phyloP scores from a whole-genome alignment of 164 flowering plant species.

The Litsea cubeba region DNA sequence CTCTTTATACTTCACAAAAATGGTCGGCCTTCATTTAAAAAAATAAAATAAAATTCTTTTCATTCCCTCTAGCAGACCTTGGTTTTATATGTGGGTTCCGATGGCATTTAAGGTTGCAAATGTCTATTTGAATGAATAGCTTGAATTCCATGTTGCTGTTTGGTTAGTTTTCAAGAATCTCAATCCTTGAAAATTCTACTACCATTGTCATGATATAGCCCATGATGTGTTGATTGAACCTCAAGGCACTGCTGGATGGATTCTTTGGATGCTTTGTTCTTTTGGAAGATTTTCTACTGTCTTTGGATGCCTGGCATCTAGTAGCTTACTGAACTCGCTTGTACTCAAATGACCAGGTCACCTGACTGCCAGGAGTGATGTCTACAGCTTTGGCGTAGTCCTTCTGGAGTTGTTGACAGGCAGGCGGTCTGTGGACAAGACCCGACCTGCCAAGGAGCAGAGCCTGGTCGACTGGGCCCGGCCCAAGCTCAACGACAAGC shows the following conservation, averaged over 20 bases:
- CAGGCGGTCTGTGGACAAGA: slow-evolving; percentile 84
- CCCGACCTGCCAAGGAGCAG: slow-evolving; percentile 87
- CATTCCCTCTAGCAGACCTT: too few relatives aligned
- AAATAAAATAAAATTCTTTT: too few relatives aligned
- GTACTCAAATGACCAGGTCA: slow-evolving; percentile 56
- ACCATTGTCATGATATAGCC: background rate
- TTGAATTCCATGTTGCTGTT: too few relatives aligned
- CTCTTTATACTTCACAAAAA: too few relatives aligned
- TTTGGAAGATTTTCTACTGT: background rate
- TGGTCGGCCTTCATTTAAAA: too few relatives aligned
- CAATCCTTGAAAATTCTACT: too few relatives aligned
- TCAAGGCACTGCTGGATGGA: background rate
- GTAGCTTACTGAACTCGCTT: background rate
- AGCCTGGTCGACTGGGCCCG: slow-evolving; percentile 97
- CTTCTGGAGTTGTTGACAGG: slow-evolving; percentile 92
- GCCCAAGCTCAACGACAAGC: slow-evolving; percentile 88
- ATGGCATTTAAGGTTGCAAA: too few relatives aligned
- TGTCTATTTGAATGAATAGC: too few relatives aligned
- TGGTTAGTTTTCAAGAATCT: too few relatives aligned
- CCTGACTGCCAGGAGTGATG: slow-evolving; percentile 91
- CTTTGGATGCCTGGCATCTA: background rate
- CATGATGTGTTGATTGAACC: background rate
- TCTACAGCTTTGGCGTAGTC: slow-evolving; percentile 95
- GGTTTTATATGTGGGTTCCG: too few relatives aligned
- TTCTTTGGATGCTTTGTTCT: background rate